Conservation (phyloP, 2,329 filamentous ascomycete species). For the Fusarium nurragi region DNA sequence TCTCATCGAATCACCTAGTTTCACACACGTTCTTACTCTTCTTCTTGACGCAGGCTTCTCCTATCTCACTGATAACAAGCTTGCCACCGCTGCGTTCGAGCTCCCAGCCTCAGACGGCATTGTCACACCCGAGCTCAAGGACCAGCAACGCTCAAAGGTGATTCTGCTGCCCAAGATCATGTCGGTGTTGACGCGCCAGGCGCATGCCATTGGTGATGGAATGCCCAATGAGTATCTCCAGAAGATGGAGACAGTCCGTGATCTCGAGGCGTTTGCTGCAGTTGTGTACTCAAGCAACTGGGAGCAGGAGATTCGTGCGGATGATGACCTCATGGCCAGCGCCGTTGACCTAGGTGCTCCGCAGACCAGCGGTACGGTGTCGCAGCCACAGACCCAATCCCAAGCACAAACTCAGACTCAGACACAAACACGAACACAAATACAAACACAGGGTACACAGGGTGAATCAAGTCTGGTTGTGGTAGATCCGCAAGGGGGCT, state of each 20-base stretch:
- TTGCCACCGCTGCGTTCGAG: constrained; percentile 82
- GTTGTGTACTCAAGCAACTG: constrained; percentile 90
- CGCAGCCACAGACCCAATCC: constrained; percentile 28
- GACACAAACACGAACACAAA: background rate
- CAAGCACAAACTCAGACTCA: background rate
- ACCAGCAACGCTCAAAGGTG: constrained; percentile 66
- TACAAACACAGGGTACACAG: constrained; percentile 18
- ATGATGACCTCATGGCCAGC: constrained; percentile 56
- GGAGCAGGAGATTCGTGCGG: constrained; percentile 68
- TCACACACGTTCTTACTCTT: constrained; percentile 84
- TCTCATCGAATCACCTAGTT: constrained; percentile 91
- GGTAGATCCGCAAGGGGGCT: constrained; percentile 60
- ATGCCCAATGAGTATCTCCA: constrained; percentile 75
- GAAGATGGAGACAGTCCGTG: constrained; percentile 78
- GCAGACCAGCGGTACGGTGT: constrained; percentile 16
- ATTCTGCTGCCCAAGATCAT: constrained; percentile 85
- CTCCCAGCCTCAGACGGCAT: constrained; percentile 46
- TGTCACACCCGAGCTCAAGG: constrained; percentile 62
- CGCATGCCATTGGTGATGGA: constrained; percentile 86
- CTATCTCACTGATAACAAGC: constrained; percentile 81
- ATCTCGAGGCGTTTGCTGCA: constrained; percentile 84
- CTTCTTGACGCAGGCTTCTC: constrained; percentile 90
- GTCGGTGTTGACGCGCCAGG: constrained; percentile 89
- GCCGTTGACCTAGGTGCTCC: constrained; percentile 48
- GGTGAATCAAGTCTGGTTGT: constrained; percentile 64